Evolutionary conservation across 331 rosid species (phyloP).

Genomic region (Spiraea crenata): DNA sequence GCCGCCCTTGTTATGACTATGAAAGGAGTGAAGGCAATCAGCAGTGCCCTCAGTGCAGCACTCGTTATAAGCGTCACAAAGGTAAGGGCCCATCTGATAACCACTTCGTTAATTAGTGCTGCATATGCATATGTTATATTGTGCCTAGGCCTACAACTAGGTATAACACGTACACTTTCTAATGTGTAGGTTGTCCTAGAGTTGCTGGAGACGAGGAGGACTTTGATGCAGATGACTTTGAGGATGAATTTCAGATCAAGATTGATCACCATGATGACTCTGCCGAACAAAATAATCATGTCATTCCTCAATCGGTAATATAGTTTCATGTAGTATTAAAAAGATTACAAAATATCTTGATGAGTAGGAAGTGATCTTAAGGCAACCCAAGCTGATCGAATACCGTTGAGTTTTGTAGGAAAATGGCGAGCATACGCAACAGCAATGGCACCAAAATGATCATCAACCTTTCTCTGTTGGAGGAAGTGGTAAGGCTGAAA

Average conservation of each 20-base stretch:
- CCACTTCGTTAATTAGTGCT: not conserved
- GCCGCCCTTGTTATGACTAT: constrained; percentile 85
- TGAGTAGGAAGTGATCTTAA: not conserved
- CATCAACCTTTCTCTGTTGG: constrained; percentile 55
- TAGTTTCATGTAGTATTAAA: not conserved
- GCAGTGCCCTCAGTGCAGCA: constrained; percentile 87
- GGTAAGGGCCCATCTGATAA: constrained; percentile 28
- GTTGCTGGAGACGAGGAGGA: constrained; percentile 80
- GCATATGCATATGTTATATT: not conserved
- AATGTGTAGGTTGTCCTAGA: constrained; percentile 70
- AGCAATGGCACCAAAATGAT: constrained; percentile 37
- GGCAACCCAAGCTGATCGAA: not conserved
- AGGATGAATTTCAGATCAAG: constrained; percentile 62
- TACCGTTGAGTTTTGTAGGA: constrained; percentile 49
- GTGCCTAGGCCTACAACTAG: not conserved
- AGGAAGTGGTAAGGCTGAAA: constrained; percentile 48
- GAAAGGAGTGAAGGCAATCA: constrained; percentile 92
- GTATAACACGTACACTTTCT: not conserved
- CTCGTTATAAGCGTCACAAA: constrained; percentile 84
- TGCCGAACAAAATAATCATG: constrained; percentile 13
- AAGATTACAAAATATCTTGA: not conserved
- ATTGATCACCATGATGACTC: constrained; percentile 37
- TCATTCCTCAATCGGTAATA: constrained; percentile 48
- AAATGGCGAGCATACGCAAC: constrained; percentile 46
- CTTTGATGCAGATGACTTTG: constrained; percentile 68